Percentiles rank a stretch among this genome's conserved stretches.
Conservation (phyloP, 2,329 filamentous ascomycete species). For the Talaromyces rugulosus region DNA sequence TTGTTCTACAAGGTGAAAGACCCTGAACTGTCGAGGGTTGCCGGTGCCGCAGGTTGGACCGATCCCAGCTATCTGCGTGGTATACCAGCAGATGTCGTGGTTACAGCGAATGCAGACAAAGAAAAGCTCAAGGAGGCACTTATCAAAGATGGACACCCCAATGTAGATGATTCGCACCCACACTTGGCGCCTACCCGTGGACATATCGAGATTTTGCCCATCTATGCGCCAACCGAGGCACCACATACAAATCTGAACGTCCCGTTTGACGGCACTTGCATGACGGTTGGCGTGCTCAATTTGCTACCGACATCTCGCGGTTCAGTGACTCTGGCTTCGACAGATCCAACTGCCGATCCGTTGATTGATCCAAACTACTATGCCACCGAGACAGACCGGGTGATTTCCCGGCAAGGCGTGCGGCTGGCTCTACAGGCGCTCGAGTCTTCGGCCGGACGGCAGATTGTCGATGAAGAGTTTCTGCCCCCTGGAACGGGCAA, state of each 20-base stretch:
- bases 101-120: neutral
- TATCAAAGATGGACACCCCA: neutral
- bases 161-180: constrained; percentile 1
- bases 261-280: neutral
- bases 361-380: constrained; percentile 6
- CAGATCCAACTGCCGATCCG: neutral
- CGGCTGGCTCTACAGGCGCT: neutral
- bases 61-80: neutral
- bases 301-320: constrained; percentile 6
- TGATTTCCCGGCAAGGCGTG: neutral
- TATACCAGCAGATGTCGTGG: neutral
- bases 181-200: constrained; percentile 1
- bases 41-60: neutral
- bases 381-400: constrained; percentile 1
- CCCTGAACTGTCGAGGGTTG: neutral
- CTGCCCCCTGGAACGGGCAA: neutral
- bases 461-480: constrained; percentile 1
- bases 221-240: neutral
- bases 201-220: constrained; percentile 3
- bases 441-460: neutral
- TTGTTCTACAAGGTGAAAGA: neutral
- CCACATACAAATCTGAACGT: neutral
- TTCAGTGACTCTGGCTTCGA: constrained; percentile 1
- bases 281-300: neutral
- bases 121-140: neutral